These are phyloP conservation scores for Daldinia concentrica DNA, from an alignment of 495 filamentous ascomycete species.

Conservation along the genomic window DNA sequence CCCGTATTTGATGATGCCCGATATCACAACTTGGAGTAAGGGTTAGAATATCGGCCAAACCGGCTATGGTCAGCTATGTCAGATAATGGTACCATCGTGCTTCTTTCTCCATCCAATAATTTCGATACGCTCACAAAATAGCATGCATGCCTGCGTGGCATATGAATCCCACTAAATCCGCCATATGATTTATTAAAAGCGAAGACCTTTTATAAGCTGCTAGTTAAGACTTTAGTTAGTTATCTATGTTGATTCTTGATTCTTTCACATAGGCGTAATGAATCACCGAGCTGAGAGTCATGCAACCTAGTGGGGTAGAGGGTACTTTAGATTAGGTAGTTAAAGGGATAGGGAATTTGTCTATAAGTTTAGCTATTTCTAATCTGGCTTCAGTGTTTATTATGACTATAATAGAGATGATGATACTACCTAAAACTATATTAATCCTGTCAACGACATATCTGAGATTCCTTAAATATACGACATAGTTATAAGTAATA, in stretches of 20 bases:
- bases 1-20: not conserved
- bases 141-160: not conserved
- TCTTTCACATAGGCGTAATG: not conserved
- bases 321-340: not conserved
- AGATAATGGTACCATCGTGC: slow-evolving; percentile 1
- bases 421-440: not conserved
- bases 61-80: not conserved
- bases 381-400: not conserved
- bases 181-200: not conserved
- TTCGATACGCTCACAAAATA: not conserved
- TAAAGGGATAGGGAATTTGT: not conserved
- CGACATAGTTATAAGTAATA: not conserved
- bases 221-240: not conserved
- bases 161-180: not conserved
- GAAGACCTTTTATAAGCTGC: not conserved
- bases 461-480: not conserved
- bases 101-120: slow-evolving; percentile 2
- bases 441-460: not conserved
- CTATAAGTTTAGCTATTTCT: not conserved
- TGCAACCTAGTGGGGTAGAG: not conserved
- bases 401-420: not conserved
- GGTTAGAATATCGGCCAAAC: not conserved
- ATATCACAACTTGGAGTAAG: not conserved
- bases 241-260: not conserved
- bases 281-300: not conserved